phyloP scores from a whole-genome alignment of 2,329 filamentous ascomycete species.

The Tolypocladium capitatum region DNA sequence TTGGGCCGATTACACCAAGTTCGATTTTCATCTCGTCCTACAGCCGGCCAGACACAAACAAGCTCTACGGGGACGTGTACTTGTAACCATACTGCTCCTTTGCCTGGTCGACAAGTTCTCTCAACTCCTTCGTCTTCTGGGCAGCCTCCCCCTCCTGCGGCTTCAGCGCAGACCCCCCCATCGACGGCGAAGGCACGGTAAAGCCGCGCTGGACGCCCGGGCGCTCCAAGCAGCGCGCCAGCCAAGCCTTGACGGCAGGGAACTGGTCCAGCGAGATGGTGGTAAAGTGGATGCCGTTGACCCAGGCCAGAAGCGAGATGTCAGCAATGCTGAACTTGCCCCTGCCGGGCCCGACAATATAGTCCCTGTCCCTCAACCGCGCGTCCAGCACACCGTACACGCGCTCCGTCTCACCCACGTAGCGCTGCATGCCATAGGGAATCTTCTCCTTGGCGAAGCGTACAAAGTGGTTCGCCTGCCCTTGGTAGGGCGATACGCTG shows the following conservation, averaged over 20 bases:
- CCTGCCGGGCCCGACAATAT: constrained; percentile 35
- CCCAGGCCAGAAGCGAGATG: constrained; percentile 61
- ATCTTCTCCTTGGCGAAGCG: constrained; percentile 56
- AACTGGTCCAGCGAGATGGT: constrained; percentile 44
- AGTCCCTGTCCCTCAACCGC: constrained; percentile 42
- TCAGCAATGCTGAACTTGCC: constrained; percentile 56
- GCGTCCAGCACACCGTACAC: constrained; percentile 60
- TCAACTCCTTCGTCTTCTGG: constrained; percentile 12
- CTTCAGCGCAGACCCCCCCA: constrained; percentile 4
- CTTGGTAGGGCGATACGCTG: constrained; percentile 61
- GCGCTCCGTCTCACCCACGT: constrained; percentile 61
- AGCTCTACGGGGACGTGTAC: constrained; percentile 25
- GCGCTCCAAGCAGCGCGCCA: constrained; percentile 52
- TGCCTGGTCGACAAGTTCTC: constrained; percentile 21
- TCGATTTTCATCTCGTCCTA: too few relatives aligned
- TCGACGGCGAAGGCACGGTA: constrained; percentile 51
- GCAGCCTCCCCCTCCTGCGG: constrained; percentile 8
- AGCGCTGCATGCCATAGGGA: constrained; percentile 58
- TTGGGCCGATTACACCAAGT: too few relatives aligned
- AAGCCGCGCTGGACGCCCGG: constrained; percentile 60
- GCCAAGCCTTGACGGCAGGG: constrained; percentile 60
- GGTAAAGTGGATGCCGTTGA: constrained; percentile 29
- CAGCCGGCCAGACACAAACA: too few relatives aligned
- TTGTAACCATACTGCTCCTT: constrained; percentile 36
- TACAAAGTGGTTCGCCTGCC: constrained; percentile 62